Evolutionary conservation across 306 rosid species (phyloP).

Genomic region (Cyamopsis tetragonoloba): DNA sequence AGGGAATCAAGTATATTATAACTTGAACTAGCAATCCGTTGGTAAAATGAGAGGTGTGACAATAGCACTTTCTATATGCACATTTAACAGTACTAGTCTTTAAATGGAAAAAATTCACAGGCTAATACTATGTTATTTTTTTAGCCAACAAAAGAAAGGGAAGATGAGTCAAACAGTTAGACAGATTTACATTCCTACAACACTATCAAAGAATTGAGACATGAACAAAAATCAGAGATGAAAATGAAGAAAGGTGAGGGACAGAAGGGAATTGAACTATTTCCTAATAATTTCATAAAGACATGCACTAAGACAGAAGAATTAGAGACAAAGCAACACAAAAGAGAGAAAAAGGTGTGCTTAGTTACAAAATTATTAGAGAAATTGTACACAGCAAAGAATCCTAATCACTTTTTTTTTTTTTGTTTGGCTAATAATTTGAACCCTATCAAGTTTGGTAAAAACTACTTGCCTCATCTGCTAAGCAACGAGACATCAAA

Average conservation of each 20-base stretch:
- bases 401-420: neutral
- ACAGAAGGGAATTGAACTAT: neutral
- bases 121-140: neutral
- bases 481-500: neutral
- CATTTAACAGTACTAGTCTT: neutral
- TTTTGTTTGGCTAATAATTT: no score
- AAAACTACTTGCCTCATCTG: constrained; percentile 1
- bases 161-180: neutral
- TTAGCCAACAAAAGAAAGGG: neutral
- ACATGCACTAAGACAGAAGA: neutral
- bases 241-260: neutral
- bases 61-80: no score
- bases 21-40: no score
- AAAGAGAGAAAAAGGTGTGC: no score
- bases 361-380: no score
- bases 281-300: constrained; percentile 3
- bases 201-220: neutral
- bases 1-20: no score
- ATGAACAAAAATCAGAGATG: neutral
- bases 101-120: neutral
- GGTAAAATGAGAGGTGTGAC: no score
- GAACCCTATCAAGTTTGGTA: neutral
- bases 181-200: constrained; percentile 5
- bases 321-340: neutral
- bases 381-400: neutral